These are phyloP conservation scores for Candida krabiensis DNA, from an alignment of 805 yeast genomes.

Conservation along the genomic window DNA sequence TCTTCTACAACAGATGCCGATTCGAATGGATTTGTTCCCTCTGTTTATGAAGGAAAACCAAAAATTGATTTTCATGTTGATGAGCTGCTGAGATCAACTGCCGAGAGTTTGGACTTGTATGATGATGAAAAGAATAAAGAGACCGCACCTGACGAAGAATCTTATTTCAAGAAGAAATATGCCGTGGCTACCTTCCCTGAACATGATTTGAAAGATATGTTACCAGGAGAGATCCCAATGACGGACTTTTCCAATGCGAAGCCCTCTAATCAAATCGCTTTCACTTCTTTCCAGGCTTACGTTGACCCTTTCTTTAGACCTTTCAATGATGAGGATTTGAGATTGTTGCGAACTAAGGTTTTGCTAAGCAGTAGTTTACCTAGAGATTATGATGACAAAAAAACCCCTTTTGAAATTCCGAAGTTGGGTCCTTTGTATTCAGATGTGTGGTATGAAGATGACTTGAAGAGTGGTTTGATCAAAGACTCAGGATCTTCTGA, in stretches of 20 bases:
- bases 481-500: conserved; percentile 15
- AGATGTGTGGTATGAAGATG: conserved; percentile 87
- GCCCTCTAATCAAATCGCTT: conserved; percentile 89
- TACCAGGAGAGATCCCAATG: conserved; percentile 90
- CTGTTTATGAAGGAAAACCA: conserved; percentile 34
- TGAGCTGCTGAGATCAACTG: conserved; percentile 21
- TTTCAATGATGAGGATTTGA: conserved; percentile 77
- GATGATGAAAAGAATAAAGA: conserved; percentile 56
- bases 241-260: conserved; percentile 81
- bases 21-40: conserved; percentile 40
- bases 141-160: conserved; percentile 54
- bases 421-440: conserved; percentile 81
- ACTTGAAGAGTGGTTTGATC: conserved; percentile 37
- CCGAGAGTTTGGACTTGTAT: conserved; percentile 22
- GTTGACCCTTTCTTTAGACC: conserved; percentile 83
- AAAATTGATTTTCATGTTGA: conserved; percentile 20
- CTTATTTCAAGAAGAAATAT: conserved; percentile 69
- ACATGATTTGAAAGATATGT: conserved; percentile 64
- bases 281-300: conserved; percentile 79
- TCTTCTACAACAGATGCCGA: conserved; percentile 17
- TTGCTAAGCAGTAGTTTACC: conserved; percentile 51
- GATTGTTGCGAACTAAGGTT: conserved; percentile 62
- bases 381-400: conserved; percentile 60
- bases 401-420: conserved; percentile 77
- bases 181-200: conserved; percentile 92